Evolutionary conservation across 768 basidiomycete genomes (phyloP).

Genomic region (Boletus rubropictus): DNA sequence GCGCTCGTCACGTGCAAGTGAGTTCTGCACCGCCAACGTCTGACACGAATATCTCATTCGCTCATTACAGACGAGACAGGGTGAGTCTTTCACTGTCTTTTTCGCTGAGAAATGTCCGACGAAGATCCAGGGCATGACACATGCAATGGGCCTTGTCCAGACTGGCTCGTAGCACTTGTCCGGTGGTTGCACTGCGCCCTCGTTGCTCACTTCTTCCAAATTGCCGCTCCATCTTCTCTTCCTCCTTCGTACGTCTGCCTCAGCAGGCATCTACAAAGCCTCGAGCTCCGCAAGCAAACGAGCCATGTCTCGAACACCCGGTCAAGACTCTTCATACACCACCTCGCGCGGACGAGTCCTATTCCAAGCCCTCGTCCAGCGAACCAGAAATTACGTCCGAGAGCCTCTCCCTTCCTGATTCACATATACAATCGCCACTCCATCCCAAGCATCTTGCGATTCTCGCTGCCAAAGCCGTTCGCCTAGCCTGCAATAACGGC

Average conservation of each 20-base stretch:
- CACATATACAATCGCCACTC: background rate
- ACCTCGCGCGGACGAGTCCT: background rate
- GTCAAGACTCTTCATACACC: background rate
- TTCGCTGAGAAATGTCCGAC: background rate
- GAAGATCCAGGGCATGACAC: conserved; percentile 44
- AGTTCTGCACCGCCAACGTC: too few species aligned
- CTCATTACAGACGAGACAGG: conserved; percentile 2
- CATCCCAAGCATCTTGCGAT: conserved; percentile 14
- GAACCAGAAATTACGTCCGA: background rate
- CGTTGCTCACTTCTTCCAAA: background rate
- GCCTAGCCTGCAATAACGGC: conserved; percentile 37
- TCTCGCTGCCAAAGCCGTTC: conserved; percentile 49
- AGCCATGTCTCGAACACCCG: background rate
- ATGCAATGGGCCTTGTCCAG: conserved; percentile 67
- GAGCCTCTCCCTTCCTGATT: background rate
- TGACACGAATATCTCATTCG: background rate
- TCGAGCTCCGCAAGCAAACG: background rate
- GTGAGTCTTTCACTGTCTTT: conserved; percentile 11
- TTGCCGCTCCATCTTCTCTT: conserved; percentile 9
- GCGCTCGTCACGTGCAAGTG: conserved; percentile 19
- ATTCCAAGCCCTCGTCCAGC: background rate
- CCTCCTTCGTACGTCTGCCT: background rate
- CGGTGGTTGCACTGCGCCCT: background rate
- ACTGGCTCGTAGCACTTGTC: conserved; percentile 40
- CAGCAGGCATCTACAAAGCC: conserved; percentile 6